Conservation (phyloP, 495 filamentous ascomycete genomes). For the Pseudomonodictys pantanalensis region DNA sequence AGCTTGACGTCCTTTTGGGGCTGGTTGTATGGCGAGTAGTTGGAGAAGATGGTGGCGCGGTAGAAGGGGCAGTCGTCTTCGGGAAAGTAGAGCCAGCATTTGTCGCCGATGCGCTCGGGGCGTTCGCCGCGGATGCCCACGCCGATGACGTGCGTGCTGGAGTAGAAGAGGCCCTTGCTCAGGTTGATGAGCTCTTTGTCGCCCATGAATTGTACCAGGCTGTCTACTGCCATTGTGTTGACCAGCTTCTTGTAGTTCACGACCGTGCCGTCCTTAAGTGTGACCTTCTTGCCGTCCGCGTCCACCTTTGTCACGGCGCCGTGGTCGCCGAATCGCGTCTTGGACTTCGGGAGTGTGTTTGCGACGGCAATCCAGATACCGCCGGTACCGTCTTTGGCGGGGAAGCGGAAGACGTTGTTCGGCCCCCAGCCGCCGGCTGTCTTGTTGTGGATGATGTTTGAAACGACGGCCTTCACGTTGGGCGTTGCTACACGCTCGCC, state of each 20-base stretch:
- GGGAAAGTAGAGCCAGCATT: constrained; percentile 99
- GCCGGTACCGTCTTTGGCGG: constrained; percentile 89
- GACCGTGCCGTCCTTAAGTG: constrained; percentile 79
- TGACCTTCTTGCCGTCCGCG: constrained; percentile 76
- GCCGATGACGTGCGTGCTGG: constrained; percentile 94
- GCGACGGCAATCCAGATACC: constrained; percentile 99
- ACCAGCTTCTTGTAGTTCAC: constrained; percentile 89
- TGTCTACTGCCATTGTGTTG: constrained; percentile 94
- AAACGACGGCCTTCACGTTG: constrained; percentile 90
- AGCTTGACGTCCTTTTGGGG: constrained; percentile 78
- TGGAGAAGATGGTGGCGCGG: constrained; percentile 99
- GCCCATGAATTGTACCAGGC: constrained; percentile 80
- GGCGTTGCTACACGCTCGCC: constrained; percentile 98
- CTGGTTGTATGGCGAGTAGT: constrained; percentile 99
- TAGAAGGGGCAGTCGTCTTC: constrained; percentile 99
- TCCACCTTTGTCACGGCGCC: constrained; percentile 83
- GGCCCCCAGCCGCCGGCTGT: constrained; percentile 97
- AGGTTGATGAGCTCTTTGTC: constrained; percentile 77
- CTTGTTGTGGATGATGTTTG: constrained; percentile 94
- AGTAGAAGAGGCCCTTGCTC: constrained; percentile 94
- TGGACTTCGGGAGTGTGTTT: constrained; percentile 87
- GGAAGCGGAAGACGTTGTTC: constrained; percentile 98
- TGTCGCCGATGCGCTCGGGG: constrained; percentile 96
- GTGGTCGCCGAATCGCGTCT: constrained; percentile 82
- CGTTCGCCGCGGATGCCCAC: constrained; percentile 89